Percentiles rank a stretch among this genome's conserved stretches.
phyloP scores from a whole-genome alignment of 768 basidiomycete genomes.

The Vishniacozyma victoriae region DNA sequence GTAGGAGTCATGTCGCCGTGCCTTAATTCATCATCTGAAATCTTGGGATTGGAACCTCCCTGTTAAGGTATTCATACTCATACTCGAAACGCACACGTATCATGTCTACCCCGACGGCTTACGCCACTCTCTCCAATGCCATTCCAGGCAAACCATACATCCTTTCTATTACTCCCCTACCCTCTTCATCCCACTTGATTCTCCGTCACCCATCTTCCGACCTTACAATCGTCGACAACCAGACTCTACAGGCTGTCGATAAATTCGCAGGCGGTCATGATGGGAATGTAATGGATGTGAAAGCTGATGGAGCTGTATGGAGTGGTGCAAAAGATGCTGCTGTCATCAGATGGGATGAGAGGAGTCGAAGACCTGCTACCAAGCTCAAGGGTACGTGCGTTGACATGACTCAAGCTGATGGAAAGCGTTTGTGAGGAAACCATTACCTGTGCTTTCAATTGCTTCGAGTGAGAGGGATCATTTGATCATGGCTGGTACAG shows the following conservation, averaged over 20 bases:
- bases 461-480: constrained; percentile 42
- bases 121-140: constrained; percentile 25
- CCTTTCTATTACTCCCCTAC: constrained; percentile 35
- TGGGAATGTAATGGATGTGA: constrained; percentile 26
- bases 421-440: constrained; percentile 33
- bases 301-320: constrained; percentile 32
- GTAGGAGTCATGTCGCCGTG: too few species aligned
- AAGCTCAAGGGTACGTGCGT: constrained; percentile 38
- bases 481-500: constrained; percentile 75
- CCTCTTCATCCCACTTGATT: constrained; percentile 34
- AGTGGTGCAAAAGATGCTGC: constrained; percentile 35
- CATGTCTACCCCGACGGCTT: constrained; percentile 12
- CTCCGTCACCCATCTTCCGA: constrained; percentile 40
- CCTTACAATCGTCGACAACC: constrained; percentile 39
- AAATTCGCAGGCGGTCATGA: constrained; percentile 34
- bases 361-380: constrained; percentile 27
- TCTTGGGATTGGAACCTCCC: too few species aligned
- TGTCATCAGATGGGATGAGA: constrained; percentile 45
- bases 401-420: neutral
- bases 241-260: constrained; percentile 37
- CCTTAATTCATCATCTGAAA: too few species aligned
- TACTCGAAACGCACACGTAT: too few species aligned
- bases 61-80: too few species aligned
- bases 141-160: constrained; percentile 35
- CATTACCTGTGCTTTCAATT: constrained; percentile 37